A percentile compares a stretch with the other conserved stretches of the same genome.
Conservation (phyloP, 1,139 yeast genomes). For the Hyphopichia fennica region DNA sequence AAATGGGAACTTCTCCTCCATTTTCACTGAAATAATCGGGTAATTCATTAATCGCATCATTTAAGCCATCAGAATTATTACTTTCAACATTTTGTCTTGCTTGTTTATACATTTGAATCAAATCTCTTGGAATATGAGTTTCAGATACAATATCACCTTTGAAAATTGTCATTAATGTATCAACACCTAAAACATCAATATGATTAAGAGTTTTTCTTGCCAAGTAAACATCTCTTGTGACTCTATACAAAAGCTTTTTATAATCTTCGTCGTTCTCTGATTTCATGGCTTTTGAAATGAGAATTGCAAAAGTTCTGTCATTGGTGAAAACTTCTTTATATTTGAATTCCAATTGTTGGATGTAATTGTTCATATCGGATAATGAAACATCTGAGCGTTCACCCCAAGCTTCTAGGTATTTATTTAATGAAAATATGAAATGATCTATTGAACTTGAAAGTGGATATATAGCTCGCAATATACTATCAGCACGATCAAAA, state of each 20-base stretch:
- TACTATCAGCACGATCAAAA: constrained; percentile 68
- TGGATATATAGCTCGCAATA: constrained; percentile 57
- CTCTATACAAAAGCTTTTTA: constrained; percentile 10
- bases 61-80: constrained; percentile 10
- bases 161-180: constrained; percentile 50
- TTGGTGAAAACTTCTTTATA: constrained; percentile 18
- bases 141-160: constrained; percentile 22
- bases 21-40: constrained; percentile 32
- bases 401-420: constrained; percentile 34
- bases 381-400: background rate
- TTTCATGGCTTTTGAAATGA: constrained; percentile 26
- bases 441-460: constrained; percentile 34
- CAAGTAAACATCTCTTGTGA: constrained; percentile 7
- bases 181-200: constrained; percentile 68
- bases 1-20: constrained; percentile 24
- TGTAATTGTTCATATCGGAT: constrained; percentile 10
- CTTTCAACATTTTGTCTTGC: constrained; percentile 10
- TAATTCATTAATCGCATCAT: constrained; percentile 12
- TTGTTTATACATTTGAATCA: constrained; percentile 29
- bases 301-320: constrained; percentile 49
- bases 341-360: constrained; percentile 24
- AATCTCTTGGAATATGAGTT: constrained; percentile 36
- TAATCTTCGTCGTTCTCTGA: constrained; percentile 13
- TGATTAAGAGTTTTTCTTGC: constrained; percentile 51
- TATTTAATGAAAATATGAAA: constrained; percentile 37